These are phyloP conservation scores for Tripterygium wilfordii DNA, from an alignment of 177 flowering plant species.

Conservation along the genomic window DNA sequence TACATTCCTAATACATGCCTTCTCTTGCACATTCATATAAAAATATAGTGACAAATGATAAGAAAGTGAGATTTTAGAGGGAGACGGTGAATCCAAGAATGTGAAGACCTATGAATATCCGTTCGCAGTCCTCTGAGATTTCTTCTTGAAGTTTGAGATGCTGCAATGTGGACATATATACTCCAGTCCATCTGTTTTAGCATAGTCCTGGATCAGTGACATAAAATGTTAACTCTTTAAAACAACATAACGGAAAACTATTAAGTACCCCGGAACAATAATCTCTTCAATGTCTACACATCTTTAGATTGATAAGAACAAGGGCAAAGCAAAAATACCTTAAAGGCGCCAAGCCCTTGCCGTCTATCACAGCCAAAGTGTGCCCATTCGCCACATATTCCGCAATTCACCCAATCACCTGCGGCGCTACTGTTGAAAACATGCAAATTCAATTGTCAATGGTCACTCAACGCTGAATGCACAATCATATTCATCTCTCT, in stretches of 20 bases:
- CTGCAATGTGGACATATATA: slow-evolving; percentile 97
- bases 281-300: no score
- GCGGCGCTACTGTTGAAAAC: slow-evolving; percentile 89
- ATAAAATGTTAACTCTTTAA: neutral
- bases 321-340: slow-evolving; percentile 39
- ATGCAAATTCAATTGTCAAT: slow-evolving; percentile 10
- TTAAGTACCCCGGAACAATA: no score
- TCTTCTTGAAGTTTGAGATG: slow-evolving; percentile 62
- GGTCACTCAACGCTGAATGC: no score
- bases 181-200: slow-evolving; percentile 96
- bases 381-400: slow-evolving; percentile 98
- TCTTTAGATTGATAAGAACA: no score
- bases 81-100: no score
- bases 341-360: slow-evolving; percentile 97
- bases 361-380: slow-evolving; percentile 97
- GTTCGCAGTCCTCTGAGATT: slow-evolving; percentile 56
- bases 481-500: no score
- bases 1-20: slow-evolving; percentile 25
- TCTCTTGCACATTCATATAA: slow-evolving; percentile 5
- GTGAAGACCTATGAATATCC: slow-evolving; percentile 47
- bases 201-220: slow-evolving; percentile 71
- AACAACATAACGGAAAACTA: no score
- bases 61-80: no score
- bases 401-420: slow-evolving; percentile 99
- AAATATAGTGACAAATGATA: no score